Conservation (phyloP, 768 basidiomycete species). For the Boletus rubroflammeus region DNA sequence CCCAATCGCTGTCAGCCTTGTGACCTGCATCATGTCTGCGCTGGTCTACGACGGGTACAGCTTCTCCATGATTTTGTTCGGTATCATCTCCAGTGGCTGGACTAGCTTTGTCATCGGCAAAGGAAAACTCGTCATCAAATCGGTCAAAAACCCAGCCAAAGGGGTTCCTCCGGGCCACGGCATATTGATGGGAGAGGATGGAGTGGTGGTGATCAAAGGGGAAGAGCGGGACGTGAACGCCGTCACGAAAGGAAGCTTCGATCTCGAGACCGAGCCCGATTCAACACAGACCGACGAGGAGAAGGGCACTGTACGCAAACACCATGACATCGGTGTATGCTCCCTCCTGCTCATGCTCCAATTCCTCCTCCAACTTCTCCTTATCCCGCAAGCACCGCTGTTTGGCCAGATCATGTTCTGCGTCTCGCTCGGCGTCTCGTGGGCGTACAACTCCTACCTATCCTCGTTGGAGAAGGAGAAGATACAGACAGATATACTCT, state of each 20-base stretch:
- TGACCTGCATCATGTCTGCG: constrained; percentile 24
- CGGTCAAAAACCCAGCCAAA: constrained; percentile 12
- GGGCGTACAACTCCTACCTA: constrained; percentile 33
- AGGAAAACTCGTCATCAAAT: constrained; percentile 17
- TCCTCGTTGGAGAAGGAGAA: constrained; percentile 35
- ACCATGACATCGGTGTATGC: constrained; percentile 23
- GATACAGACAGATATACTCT: constrained; percentile 19
- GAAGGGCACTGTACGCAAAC: not conserved
- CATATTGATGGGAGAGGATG: constrained; percentile 14
- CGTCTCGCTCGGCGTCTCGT: constrained; percentile 29
- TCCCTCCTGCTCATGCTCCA: constrained; percentile 29
- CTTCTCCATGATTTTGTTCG: constrained; percentile 32
- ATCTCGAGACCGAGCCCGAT: constrained; percentile 11
- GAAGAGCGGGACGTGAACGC: constrained; percentile 25
- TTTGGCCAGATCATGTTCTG: constrained; percentile 38
- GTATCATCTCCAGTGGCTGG: constrained; percentile 31
- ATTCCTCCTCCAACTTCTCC: constrained; percentile 33
- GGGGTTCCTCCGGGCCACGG: constrained; percentile 31
- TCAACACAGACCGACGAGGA: not conserved
- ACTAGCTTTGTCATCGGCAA: constrained; percentile 25
- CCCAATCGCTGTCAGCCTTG: constrained; percentile 25
- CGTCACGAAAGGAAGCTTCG: constrained; percentile 30
- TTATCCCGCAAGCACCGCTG: constrained; percentile 31
- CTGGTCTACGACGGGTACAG: constrained; percentile 28
- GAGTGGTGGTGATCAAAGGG: constrained; percentile 29